phyloP scores from a whole-genome alignment of 306 rosid genomes.

The Oxytropis ochrocephala region DNA sequence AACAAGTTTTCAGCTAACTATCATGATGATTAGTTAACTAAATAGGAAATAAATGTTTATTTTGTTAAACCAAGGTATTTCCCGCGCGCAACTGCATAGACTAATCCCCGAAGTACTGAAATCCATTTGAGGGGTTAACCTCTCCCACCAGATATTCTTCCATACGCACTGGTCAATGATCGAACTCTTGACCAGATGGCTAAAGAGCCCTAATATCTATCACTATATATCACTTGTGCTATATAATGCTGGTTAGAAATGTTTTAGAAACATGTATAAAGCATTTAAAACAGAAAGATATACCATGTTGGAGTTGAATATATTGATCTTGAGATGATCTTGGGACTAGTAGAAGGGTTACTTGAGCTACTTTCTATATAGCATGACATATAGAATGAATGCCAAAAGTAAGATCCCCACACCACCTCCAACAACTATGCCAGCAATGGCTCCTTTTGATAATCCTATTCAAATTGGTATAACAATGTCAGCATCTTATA shows the following conservation, averaged over 20 bases:
- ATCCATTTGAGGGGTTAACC: no score
- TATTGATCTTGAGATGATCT: constrained; percentile 25
- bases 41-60: background rate
- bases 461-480: constrained; percentile 41
- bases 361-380: constrained; percentile 33
- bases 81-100: no score
- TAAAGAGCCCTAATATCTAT: no score
- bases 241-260: no score
- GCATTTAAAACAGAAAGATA: background rate
- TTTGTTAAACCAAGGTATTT: no score
- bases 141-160: no score
- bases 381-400: constrained; percentile 23
- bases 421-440: constrained; percentile 44
- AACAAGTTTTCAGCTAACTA: constrained; percentile 1
- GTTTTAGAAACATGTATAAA: no score
- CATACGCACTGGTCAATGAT: no score
- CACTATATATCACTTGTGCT: no score
- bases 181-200: no score
- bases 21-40: background rate
- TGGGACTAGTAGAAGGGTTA: constrained; percentile 30
- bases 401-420: constrained; percentile 35
- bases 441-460: constrained; percentile 43
- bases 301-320: constrained; percentile 36
- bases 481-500: constrained; percentile 25
- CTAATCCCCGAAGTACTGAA: no score